Base-by-base conservation (phyloP, 2,329 filamentous ascomycete species). In the Kalmusia sp. region DNA sequence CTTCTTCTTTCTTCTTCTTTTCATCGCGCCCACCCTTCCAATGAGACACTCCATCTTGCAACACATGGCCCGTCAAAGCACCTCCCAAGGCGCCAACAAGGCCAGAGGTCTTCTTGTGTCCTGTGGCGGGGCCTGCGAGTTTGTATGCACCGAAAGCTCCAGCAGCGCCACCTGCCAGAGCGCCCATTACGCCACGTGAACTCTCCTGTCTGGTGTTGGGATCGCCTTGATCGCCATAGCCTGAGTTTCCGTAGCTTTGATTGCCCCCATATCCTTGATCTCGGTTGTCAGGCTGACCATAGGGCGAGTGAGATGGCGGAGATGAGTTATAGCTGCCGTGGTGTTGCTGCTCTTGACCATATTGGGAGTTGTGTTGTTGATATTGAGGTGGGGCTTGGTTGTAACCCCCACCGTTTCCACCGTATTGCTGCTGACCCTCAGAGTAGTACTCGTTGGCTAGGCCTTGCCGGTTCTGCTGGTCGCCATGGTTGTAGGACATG, bases 11-110 rank as follows among this genome's bases (percentile, higher is more conserved):
- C 21, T 67, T 53, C 56, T 68, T 69, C 54, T 67, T 65, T 4
- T 68, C 66, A 14, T 69, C 62, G n/a, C 48, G 65, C 30, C 65
- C 58, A 15, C 68, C 59, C 44, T 66, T 68, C 47, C 64, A 65
- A 7, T 67, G 62, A n/a, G 50, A 54, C 1, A 52, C 57, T 0
- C 54, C 59, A 17, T 69, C 64, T 34, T 68, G 65, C 5, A 54
- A 40, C 41, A 67, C 65, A 54, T 63, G 59, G 0, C 66, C 66
- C 1, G 63, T 59, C 27, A 68, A 62, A 1, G 66, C 66, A 22
- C 66, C 66, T 4, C 58, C 57, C 9, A 69, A 47, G 4, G 64
- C 65, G 4, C 66, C 66, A 4, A 67, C 51, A 8, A 69, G 55
- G 12, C 60, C 63, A 11, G 63, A 61, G 6, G 62, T 49, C 9